Evolutionary conservation across 108 stramenopile genomes (phyloP), one percentile per base, ranked within the genome.

Genomic region (Skeletonema costatum): DNA sequence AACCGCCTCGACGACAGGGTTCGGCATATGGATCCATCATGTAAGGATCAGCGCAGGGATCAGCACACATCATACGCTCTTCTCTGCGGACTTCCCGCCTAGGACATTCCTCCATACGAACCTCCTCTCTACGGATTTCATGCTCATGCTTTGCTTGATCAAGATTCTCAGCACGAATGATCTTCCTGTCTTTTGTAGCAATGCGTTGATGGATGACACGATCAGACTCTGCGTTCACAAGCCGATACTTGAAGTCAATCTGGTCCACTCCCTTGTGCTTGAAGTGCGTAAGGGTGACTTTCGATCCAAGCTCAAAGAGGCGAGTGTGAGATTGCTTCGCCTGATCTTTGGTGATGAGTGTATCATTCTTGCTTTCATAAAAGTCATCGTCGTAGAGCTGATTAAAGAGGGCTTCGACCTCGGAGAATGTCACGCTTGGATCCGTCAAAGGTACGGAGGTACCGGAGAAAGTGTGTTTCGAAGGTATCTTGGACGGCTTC

Each of bases 311-410:
- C 32, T 31, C 60, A n/a, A 61, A 33, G 60, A 32, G 32, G 11
- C 32, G 32, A 32, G 3, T 61, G 17, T 61, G 60, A 31, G 60
- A 11, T 61, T 61, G 14, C 60, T 61, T 61, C 2, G 5, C 60
- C 17, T 61, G 32, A 33, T 61, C 60, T 31, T 33, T 31, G 32
- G 30, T 61, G 17, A 61, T n/a, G 12, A 32, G 60, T 33, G 30
- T 31, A n/a, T 46, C 44, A 16, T 46, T 46, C 44, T 46, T 46
- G 44, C 14, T 46, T 46, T 46, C 44, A 7, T 46, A 46, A 10
- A 61, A 61, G 60, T 61, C 32, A n/a, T 61, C 32, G 8, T 61
- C 32, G 60, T 61, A 61, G 13, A 61, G 60, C 60, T 31, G 14
- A 1, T 61, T 33, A 4, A 61, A 61, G 60, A 61, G 60, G 13